Base-by-base conservation (phyloP, 2,329 filamentous ascomycete genomes). In the Alternaria novae-zelandiae region DNA sequence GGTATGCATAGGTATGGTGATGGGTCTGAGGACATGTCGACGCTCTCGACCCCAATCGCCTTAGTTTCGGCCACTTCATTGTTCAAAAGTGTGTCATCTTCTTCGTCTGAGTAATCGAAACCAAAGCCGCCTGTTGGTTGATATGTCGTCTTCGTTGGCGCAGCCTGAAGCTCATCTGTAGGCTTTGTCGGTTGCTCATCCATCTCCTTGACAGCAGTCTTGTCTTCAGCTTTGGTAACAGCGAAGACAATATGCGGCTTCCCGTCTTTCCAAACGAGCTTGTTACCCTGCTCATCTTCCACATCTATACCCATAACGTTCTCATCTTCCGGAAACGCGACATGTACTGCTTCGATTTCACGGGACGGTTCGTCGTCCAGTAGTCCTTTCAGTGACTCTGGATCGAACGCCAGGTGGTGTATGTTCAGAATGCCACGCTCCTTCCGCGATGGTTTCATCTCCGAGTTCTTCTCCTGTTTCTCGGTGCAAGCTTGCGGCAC, bases 51-150 rank as follows among this genome's bases (percentile, higher is more conserved):
- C 36, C 2, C 36, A 9, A 41, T 41, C 3, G 0, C n/a, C 1
- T 41, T 41, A 41, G n/a, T 41, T 10, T 17, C 13, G 30, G 13
- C 32, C 36, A 3, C n/a, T 10, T 41, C 36, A 41, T 0, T 17
- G 1, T 41, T 0, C 0, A 41, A 0, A 3, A 41, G 36, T 10
- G 36, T 41, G 1, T 17, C 36, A 1, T 41, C 36, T 41, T 41
- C 36, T 1, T 41, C 36, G 5, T 41, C 36, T 2, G 36, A 41
- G 36, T 41, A 41, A 41, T 41, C n/a, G n/a, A 41, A 41, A 41
- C 36, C 36, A 41, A 41, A 41, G 36, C 36, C 36, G 1, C 36
- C 36, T 3, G n/a, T 11, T 41, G 9, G 9, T 41, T 41, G 15
- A 10, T 17, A 1, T 41, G 36, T 1, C 3, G 36, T 41, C n/a